Conservation (phyloP, 2,329 filamentous ascomycete genomes). For the Alternaria solani region DNA sequence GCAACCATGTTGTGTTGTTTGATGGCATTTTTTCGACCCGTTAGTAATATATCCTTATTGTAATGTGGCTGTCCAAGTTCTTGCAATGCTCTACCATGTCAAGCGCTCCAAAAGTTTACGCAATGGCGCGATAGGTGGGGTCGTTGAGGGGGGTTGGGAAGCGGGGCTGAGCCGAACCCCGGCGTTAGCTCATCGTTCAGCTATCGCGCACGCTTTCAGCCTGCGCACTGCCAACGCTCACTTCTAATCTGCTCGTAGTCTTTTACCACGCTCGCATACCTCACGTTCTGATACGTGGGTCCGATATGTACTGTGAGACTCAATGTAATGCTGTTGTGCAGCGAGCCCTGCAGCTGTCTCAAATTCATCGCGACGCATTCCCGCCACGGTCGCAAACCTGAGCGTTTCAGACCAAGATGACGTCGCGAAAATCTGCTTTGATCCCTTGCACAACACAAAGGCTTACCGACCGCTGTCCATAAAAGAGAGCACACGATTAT, state of each 20-base stretch:
- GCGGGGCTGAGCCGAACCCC: neutral
- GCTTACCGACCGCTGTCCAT: neutral
- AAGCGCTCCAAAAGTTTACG: no score
- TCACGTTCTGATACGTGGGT: neutral
- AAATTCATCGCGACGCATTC: neutral
- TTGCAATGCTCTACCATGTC: neutral
- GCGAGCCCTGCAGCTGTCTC: neutral
- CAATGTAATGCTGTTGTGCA: neutral
- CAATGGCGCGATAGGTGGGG: neutral
- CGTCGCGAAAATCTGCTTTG: neutral
- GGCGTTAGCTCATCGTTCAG: no score
- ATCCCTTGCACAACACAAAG: neutral
- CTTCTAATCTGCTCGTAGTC: neutral
- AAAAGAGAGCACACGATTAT: neutral
- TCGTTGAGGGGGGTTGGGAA: neutral
- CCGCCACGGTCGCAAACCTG: neutral
- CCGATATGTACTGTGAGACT: neutral
- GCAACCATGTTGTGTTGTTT: conserved; percentile 8
- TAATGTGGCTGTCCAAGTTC: accelerated
- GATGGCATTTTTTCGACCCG: no score
- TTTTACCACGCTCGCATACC: no score
- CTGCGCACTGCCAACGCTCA: neutral
- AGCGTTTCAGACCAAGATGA: neutral
- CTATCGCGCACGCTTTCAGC: neutral
- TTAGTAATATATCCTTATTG: accelerated